Base-by-base conservation (phyloP, 257 asterid species). In the Primulina tabacum region DNA sequence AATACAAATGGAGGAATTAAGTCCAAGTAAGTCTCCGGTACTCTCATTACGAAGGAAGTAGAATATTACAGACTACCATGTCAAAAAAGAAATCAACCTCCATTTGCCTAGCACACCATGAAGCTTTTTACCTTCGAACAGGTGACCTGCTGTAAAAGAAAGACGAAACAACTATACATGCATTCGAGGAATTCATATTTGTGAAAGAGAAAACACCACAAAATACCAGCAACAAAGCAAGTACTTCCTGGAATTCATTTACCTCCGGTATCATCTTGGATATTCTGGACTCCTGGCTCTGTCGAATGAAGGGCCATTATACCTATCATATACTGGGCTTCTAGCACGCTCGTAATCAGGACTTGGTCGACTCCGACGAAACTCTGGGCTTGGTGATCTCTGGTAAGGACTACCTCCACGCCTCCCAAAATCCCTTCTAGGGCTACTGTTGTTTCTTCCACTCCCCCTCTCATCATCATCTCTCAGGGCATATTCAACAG, bases 401-500 rank as follows among this genome's bases (percentile, higher is more conserved):
- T 88, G 77, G 55, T 78, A 69, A 16, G 95, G 91, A 65, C 91
- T 82, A 32, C 75, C 88, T 61, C 71, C 73, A 11, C 77, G 90
- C 85, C 94, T 81, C 43, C 82, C 87, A 60, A 82, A 80, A 73
- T 76, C 78, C 73, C 90, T 85, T 82, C 92, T 83, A 28, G 92
- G 92, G 69, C 96, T 87, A 60, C 80, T 88, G 10, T 29, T 61
- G 10, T 29, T 61, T 52, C 72, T 43, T 64, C 84, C 92, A 26
- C 83, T 1, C 20, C 57, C 95, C 63, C 82, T 87, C 81, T 92
- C 94, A 57, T 83, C 92, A 68, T 92, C 97, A 80, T 92, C 97
- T 82, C 83, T 90, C 75, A 92, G 60, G 74, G 98, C 96, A 78
- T 90, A 92, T 82, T 92, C 98, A 60, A 92, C 98, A 21, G 98